Base-by-base conservation (phyloP, 2,329 filamentous ascomycete species). In the Fusarium nelsonii region DNA sequence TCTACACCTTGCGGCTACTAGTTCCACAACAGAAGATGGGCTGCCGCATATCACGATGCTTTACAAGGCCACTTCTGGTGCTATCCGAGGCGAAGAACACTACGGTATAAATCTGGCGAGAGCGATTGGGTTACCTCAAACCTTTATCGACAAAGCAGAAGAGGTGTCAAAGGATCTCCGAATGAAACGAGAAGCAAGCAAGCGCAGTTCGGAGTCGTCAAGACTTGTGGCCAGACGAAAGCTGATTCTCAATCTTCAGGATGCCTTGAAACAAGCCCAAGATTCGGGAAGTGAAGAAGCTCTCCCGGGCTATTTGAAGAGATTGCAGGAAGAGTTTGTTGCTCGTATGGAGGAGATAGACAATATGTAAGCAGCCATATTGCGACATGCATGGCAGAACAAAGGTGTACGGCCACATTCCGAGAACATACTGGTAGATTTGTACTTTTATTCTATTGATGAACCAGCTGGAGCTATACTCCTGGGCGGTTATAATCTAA, bases 101-200 rank as follows among this genome's bases (percentile, higher is more conserved):
- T 99, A 99, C 73, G 96, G 96, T 0, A 85, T 97, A n/a, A 85
- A 90, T 1, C 84, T 97, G 5, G 94, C 95, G 0, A 88, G 88
- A 33, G 86, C 93, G 0, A 84, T 96, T 26, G 90, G 91, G 1
- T 85, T 97, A 8, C 93, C 95, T 0, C 77, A 84, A 0, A 79
- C 80, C 2, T 87, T 97, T 4, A 81, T 97, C 4, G 81, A 90
- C 8, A 84, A 86, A 33, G 95, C 94, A 0, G 88, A 91, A 64
- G 75, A 81, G 0, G 88, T 96, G 6, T 89, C 92, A 0, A 82
- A 83, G 4, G 85, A 85, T 23, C 80, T 97, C 8, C 84, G 89
- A 40, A 79, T 81, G 11, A 85, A 86, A 23, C 83, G 84, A 20
- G 85, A 89, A 58, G 83, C 83, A 28, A 89, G 84, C 68, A 88